A percentile compares a stretch with the other conserved stretches of the same genome.
Evolutionary conservation across 371 early-diverging fungal species (phyloP).

Genomic region (Mortierella sp.): DNA sequence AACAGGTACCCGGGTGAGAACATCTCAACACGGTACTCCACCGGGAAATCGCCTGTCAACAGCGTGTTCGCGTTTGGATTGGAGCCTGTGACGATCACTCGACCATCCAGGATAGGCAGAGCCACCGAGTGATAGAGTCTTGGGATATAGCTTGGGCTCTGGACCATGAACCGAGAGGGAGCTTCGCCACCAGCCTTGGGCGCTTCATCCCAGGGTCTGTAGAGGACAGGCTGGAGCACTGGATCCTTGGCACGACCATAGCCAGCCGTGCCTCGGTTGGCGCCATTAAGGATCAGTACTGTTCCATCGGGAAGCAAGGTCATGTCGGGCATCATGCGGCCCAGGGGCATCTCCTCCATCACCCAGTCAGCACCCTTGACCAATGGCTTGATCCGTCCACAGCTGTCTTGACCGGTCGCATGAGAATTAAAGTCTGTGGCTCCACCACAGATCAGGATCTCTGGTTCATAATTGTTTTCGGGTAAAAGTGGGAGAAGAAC

Average conservation of each 20-base stretch:
- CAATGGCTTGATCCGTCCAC: slow-evolving; percentile 52
- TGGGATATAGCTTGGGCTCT: slow-evolving; percentile 53
- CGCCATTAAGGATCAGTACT: slow-evolving; percentile 60
- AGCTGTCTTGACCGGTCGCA: slow-evolving; percentile 35
- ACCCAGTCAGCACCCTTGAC: slow-evolving; percentile 44
- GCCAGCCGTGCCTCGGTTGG: slow-evolving; percentile 57
- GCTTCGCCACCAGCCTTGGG: slow-evolving; percentile 1
- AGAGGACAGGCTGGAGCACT: slow-evolving; percentile 53
- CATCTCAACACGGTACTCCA: slow-evolving; percentile 60
- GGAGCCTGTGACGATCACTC: slow-evolving; percentile 60
- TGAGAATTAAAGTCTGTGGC: slow-evolving; percentile 30
- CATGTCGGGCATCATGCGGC: slow-evolving; percentile 59
- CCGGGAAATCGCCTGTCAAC: slow-evolving; percentile 39
- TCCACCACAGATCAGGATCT: slow-evolving; percentile 61
- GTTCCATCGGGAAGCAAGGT: slow-evolving; percentile 60
- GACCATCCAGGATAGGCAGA: slow-evolving; percentile 59
- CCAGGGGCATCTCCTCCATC: slow-evolving; percentile 56
- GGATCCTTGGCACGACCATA: slow-evolving; percentile 53
- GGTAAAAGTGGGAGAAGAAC: slow-evolving; percentile 60
- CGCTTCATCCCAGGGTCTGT: slow-evolving; percentile 48
- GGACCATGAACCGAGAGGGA: slow-evolving; percentile 47
- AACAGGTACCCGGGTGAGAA: slow-evolving; percentile 60
- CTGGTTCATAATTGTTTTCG: slow-evolving; percentile 55
- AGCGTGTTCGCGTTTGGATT: slow-evolving; percentile 54
- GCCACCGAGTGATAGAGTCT: slow-evolving; percentile 62